A percentile compares a stretch with the other conserved stretches of the same genome.
phyloP scores from a whole-genome alignment of 495 filamentous ascomycete genomes.

The Xylaria intraflava region DNA sequence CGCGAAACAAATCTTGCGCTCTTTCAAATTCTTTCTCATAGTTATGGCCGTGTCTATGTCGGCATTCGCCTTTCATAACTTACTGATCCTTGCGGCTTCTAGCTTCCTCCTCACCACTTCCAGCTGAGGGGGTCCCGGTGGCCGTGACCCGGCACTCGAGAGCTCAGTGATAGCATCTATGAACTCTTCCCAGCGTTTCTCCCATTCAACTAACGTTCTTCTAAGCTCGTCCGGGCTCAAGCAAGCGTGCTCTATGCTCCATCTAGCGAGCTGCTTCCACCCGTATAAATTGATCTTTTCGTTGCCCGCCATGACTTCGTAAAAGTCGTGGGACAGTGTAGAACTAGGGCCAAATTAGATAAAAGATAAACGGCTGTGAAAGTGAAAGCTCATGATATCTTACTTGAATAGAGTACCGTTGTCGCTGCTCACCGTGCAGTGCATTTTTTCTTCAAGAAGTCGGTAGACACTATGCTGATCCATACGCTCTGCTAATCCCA shows the following conservation, averaged over 20 bases:
- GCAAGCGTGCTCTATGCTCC: constrained; percentile 50
- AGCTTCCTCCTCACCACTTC: background rate
- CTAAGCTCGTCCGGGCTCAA: constrained; percentile 30
- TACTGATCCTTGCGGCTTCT: background rate
- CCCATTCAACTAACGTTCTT: constrained; percentile 34
- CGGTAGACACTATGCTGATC: constrained; percentile 44
- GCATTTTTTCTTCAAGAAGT: constrained; percentile 45
- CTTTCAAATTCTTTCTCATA: too few species aligned
- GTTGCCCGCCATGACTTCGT: constrained; percentile 49
- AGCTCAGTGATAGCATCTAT: constrained; percentile 12
- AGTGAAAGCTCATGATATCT: background rate
- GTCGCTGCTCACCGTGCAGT: constrained; percentile 49
- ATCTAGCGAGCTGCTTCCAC: constrained; percentile 47
- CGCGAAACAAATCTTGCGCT: too few species aligned
- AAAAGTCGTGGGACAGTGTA: constrained; percentile 51
- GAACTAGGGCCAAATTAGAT: constrained; percentile 32
- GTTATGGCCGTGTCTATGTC: too few species aligned
- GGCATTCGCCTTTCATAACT: too few species aligned
- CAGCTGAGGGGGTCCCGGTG: background rate
- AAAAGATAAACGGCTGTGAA: background rate
- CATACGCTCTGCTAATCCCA: constrained; percentile 43
- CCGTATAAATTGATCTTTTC: constrained; percentile 45
- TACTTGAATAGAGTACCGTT: constrained; percentile 51
- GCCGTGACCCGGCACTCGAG: background rate
- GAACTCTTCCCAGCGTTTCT: constrained; percentile 39